Base-by-base conservation (phyloP, 2,329 filamentous ascomycete species). In the Thelonectria olida region DNA sequence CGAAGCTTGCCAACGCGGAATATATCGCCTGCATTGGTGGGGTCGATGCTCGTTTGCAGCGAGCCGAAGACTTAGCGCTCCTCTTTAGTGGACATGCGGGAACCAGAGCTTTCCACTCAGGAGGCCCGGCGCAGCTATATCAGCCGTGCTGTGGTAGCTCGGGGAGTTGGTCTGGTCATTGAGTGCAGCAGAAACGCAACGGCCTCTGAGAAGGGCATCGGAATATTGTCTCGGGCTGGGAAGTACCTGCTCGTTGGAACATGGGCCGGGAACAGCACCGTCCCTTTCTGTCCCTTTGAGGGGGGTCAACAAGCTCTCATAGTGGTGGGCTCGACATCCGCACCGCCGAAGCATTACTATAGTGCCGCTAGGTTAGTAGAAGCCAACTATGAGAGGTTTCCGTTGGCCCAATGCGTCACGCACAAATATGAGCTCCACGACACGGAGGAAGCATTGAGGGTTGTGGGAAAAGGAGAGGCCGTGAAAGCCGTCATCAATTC, bases 261-360 rank as follows among this genome's bases (percentile, higher is more conserved):
- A 52, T 52, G 49, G 49, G 49, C 49, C n/a, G 49, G 49, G 41
- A 28, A 52, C 36, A 41, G 34, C 8, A 52, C 12, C 15, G 49
- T 52, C 15, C 34, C 49, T 13, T 41, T 52, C 34, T 52, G 25
- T 25, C 49, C 49, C 20, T 52, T 52, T 41, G 49, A 52, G 49
- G 49, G 39, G 34, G 49, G 39, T 25, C 49, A 41, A 28, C 39
- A 52, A 17, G 49, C 49, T 28, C 34, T 52, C 20, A 52, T 20
- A 20, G 25, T 52, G 31, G 36, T 52, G 15, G 49, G 49, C 31
- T 52, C 49, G n/a, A 52, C 49, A 19, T 52, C 41, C 36, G 49
- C 49, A 27, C 41, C 49, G 20, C 49, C 49, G 20, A 52, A 52
- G 22, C 49, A 52, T 25, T 52, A 52, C 49, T 52, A 52, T 41